Base-by-base conservation (phyloP, 2,329 filamentous ascomycete genomes). In the Nectriaceae sp. region DNA sequence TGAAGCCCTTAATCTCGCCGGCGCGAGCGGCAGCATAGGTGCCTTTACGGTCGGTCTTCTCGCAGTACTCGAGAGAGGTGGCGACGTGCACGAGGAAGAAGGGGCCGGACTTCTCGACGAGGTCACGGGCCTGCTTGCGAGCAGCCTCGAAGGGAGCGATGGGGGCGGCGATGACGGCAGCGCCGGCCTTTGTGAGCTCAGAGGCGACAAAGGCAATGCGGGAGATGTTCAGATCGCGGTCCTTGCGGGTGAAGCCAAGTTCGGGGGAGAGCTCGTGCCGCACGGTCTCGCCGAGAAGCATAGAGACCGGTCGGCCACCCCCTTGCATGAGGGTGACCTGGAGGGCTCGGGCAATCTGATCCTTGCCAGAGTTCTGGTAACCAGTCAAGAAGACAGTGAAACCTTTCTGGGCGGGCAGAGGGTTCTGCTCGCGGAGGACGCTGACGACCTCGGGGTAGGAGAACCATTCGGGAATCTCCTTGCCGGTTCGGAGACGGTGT, bases 361-460 rank as follows among this genome's bases (percentile, higher is more conserved):
- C 93, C 79, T 99, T 99, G 74, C 94, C 94, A 50, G 84, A 89
- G 85, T 97, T 99, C 70, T 89, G 87, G 80, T 94, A 97, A 53
- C 94, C 94, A 3, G 94, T 97, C 58, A 99, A 81, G 85, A 99
- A 97, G 73, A 99, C 83, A 55, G 94, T 97, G 83, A 99, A 99
- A 56, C 94, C 94, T 79, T 99, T 95, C 67, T 87, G 83, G 63
- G 84, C 86, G 60, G 94, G 89, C 43, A 95, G 85, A 42, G 93
- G 94, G 79, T 97, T 94, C 61, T 93, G 96, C 78, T 99, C 92
- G 65, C 94, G 87, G 54, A 99, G 87, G 42, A 97, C 94, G 73
- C 85, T 87, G 75, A 99, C 94, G 62, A 99, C 94, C 78, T 99
- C 94, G 54, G 94, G 93, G 80, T 99, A 99, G 24, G 94, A 97